A percentile compares a stretch with the other conserved stretches of the same genome.
phyloP scores from a whole-genome alignment of 2,329 filamentous ascomycete species.

The Plenodomus lindquistii region DNA sequence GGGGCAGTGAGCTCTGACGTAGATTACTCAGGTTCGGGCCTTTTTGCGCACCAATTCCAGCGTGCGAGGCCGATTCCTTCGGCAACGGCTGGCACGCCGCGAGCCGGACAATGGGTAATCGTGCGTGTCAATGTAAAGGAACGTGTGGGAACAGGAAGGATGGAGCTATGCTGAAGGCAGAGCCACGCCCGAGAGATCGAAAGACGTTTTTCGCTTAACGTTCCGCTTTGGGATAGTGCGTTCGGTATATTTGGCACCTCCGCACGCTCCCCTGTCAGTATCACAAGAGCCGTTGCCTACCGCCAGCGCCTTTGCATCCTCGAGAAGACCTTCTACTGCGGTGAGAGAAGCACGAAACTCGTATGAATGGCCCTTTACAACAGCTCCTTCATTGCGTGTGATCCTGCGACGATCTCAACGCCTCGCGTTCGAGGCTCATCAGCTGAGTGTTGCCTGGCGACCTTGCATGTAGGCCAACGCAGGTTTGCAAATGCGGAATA shows the following conservation, averaged over 20 bases:
- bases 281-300: not conserved
- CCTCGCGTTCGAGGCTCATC: conserved; percentile 25
- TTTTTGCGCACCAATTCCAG: conserved; percentile 4
- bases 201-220: conserved; percentile 4
- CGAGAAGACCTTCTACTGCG: not conserved
- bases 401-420: conserved; percentile 1
- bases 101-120: not conserved
- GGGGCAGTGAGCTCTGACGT: conserved; percentile 29
- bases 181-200: not conserved
- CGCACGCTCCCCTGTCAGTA: too few relatives aligned
- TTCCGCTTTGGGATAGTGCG: conserved; percentile 9
- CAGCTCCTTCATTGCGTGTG: conserved; percentile 1
- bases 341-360: not conserved
- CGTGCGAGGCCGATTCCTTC: not conserved
- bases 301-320: not conserved
- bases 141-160: not conserved
- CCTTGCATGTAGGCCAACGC: conserved; percentile 8
- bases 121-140: not conserved
- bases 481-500: not conserved
- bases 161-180: not conserved
- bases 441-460: conserved; percentile 25
- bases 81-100: conserved; percentile 15
- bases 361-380: not conserved
- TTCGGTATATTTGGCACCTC: conserved; percentile 3
- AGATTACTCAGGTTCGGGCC: conserved; percentile 24